Evolutionary conservation across 2,329 filamentous ascomycete species (phyloP).

Genomic region (Xylariaceae sp.): DNA sequence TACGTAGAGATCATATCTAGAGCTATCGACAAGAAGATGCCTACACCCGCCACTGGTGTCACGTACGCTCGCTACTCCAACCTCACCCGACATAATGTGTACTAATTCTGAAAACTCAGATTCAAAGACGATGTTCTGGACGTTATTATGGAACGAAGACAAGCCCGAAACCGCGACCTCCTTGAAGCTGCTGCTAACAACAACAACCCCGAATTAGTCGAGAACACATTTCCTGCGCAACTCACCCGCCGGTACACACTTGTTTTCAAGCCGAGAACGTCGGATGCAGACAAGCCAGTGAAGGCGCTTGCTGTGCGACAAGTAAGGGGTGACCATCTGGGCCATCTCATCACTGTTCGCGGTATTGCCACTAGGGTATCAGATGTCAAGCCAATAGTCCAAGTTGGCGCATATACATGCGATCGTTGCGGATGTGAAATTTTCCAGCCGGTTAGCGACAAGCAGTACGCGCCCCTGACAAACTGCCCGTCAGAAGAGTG

Average conservation of each 20-base stretch:
- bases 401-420: constrained; percentile 97
- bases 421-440: constrained; percentile 96
- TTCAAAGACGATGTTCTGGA: constrained; percentile 98
- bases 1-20: constrained; percentile 91
- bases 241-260: constrained; percentile 93
- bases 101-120: constrained; percentile 52
- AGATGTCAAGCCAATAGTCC: constrained; percentile 96
- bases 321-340: constrained; percentile 90
- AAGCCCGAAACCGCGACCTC: constrained; percentile 82
- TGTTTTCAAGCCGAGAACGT: constrained; percentile 91
- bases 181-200: constrained; percentile 68
- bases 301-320: constrained; percentile 87
- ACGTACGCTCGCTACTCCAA: constrained; percentile 55
- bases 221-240: constrained; percentile 87
- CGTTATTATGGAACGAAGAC: constrained; percentile 91
- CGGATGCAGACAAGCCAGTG: constrained; percentile 65
- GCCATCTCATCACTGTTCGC: constrained; percentile 89
- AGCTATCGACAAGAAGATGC: constrained; percentile 87
- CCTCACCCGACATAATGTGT: constrained; percentile 9
- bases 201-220: constrained; percentile 67
- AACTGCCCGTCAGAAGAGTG: constrained; percentile 92
- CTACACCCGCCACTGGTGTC: constrained; percentile 75
- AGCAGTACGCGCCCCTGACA: constrained; percentile 85
- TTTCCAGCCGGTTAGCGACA: constrained; percentile 92
- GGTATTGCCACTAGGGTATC: constrained; percentile 95